Evolutionary conservation across 208 protist genomes (phyloP).

Genomic region (Acanthamoeba healyi): DNA sequence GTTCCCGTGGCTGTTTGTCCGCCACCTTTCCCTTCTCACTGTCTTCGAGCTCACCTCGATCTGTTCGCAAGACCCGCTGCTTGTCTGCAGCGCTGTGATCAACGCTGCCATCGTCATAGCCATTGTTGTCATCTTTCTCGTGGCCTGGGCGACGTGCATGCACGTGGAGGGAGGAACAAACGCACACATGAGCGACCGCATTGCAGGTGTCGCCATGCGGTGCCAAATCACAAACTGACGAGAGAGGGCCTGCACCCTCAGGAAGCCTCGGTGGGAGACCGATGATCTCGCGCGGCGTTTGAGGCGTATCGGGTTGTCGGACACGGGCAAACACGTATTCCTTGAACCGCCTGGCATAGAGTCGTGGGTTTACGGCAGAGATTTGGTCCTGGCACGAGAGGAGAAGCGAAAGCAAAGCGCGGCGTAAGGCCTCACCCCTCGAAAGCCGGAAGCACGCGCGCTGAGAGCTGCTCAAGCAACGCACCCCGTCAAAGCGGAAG

Average conservation of each 20-base stretch:
- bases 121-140: not conserved
- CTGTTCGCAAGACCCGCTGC: too few species aligned
- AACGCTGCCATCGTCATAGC: not conserved
- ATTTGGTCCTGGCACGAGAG: not conserved
- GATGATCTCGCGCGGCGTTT: not conserved
- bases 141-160: not conserved
- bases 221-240: too few species aligned
- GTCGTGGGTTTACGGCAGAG: constrained; percentile 31
- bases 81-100: too few species aligned
- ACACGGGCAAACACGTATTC: constrained; percentile 40
- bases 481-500: constrained; percentile 42
- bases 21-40: not conserved
- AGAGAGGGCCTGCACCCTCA: too few species aligned
- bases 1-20: not conserved
- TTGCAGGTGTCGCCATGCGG: too few species aligned
- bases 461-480: too few species aligned
- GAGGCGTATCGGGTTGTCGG: not conserved
- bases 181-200: too few species aligned
- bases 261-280: not conserved
- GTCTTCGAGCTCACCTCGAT: too few species aligned
- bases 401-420: not conserved
- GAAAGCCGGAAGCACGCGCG: too few species aligned
- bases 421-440: too few species aligned
- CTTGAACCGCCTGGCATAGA: constrained; percentile 63
- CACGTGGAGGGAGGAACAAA: too few species aligned